Conservation (phyloP, 164 flowering plant genomes). For the Dillenia suffruticosa region DNA sequence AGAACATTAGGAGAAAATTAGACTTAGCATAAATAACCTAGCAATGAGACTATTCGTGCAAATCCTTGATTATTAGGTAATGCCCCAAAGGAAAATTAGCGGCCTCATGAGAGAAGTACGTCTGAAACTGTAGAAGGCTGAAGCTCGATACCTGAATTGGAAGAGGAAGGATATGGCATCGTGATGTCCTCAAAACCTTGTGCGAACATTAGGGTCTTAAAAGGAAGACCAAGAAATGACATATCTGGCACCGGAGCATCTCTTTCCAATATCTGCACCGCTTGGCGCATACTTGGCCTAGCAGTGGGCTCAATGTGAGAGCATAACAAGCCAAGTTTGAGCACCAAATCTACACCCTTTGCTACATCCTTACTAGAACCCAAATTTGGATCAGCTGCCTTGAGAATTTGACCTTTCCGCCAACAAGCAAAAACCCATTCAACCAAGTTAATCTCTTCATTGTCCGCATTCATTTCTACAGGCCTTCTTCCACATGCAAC, state of each 20-base stretch:
- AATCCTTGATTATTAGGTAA: too few species aligned
- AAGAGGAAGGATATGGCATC: too few species aligned
- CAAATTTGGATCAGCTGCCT: conserved; percentile 20
- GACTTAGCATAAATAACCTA: too few species aligned
- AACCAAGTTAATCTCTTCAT: conserved; percentile 17
- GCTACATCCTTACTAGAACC: conserved; percentile 11
- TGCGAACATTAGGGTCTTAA: neutral
- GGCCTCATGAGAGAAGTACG: too few species aligned
- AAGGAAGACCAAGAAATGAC: neutral
- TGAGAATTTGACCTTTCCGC: conserved; percentile 14
- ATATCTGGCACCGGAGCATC: conserved; percentile 17
- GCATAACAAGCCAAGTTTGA: conserved; percentile 29
- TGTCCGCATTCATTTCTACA: conserved; percentile 10
- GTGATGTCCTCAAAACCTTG: too few species aligned
- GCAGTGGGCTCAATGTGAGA: conserved; percentile 9
- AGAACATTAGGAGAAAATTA: too few species aligned
- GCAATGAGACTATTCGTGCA: too few species aligned
- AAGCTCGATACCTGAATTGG: too few species aligned
- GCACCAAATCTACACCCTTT: conserved; percentile 15
- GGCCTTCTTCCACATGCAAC: conserved; percentile 35
- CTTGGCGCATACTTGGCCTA: conserved; percentile 30
- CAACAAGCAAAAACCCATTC: conserved; percentile 24
- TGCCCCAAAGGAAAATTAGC: too few species aligned
- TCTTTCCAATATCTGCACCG: conserved; percentile 23
- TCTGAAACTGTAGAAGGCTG: too few species aligned